These are phyloP conservation scores for Collybia mongolica DNA, from an alignment of 768 basidiomycete genomes.

Conservation along the genomic window DNA sequence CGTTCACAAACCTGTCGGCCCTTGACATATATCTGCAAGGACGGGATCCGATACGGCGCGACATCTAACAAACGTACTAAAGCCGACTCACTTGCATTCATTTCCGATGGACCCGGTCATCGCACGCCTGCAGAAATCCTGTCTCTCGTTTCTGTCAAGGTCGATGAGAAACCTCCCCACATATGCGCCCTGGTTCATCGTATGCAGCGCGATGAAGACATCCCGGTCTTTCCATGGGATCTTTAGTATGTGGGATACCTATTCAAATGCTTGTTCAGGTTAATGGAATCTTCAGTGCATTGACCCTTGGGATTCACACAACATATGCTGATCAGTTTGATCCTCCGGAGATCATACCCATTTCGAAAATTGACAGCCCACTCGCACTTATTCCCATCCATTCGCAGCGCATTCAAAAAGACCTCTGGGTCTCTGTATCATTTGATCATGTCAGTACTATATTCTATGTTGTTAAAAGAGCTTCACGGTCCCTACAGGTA, in stretches of 20 bases:
- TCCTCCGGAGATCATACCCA: conserved; percentile 12
- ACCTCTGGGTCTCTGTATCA: conserved; percentile 14
- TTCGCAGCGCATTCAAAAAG: not conserved
- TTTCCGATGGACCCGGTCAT: no score
- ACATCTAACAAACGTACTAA: no score
- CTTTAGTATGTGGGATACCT: conserved; percentile 11
- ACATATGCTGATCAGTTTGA: conserved; percentile 17
- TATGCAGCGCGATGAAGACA: conserved; percentile 7
- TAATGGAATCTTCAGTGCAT: conserved; percentile 8
- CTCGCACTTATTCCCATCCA: conserved; percentile 12
- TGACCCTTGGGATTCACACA: conserved; percentile 16
- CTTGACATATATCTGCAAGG: no score
- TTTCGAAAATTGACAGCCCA: conserved; percentile 9
- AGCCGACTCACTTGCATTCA: no score
- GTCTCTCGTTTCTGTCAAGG: conserved; percentile 11
- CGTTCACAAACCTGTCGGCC: no score
- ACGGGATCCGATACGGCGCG: no score
- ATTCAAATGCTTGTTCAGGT: no score
- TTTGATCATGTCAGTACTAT: conserved; percentile 15
- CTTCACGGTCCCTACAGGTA: not conserved
- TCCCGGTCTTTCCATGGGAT: conserved; percentile 21
- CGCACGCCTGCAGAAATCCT: no score
- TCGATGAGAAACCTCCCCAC: conserved; percentile 11
- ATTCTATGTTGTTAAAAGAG: not conserved
- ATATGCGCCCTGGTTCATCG: conserved; percentile 16